A percentile compares a stretch with the other conserved stretches of the same genome.
Evolutionary conservation across 73 alveolate genomes (phyloP).

Genomic region (Durusdinium trenchii): DNA sequence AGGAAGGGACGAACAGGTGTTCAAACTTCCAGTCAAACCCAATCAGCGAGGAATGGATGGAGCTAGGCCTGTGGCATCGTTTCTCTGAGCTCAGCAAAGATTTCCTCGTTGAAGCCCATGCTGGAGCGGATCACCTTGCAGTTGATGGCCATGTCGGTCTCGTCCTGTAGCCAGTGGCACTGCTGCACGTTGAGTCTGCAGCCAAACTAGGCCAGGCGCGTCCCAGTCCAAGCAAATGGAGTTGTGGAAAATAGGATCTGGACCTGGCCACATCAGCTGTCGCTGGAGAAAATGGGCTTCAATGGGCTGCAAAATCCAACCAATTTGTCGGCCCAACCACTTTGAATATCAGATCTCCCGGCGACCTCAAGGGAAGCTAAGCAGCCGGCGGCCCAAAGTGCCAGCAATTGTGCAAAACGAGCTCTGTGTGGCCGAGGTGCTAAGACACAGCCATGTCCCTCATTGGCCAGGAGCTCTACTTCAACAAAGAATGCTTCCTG

Average conservation of each 20-base stretch:
- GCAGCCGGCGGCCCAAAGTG: background rate
- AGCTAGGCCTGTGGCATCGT: slow-evolving; percentile 53
- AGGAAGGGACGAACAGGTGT: too few relatives aligned
- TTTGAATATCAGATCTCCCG: slow-evolving; percentile 61
- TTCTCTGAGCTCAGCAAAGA: slow-evolving; percentile 81
- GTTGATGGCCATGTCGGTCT: slow-evolving; percentile 85
- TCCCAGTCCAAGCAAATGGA: slow-evolving; percentile 88
- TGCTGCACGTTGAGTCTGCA: background rate
- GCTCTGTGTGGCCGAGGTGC: background rate
- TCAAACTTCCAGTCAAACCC: too few relatives aligned
- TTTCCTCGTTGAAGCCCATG: slow-evolving; percentile 64
- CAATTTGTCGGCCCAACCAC: slow-evolving; percentile 12
- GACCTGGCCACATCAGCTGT: background rate
- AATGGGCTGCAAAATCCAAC: background rate
- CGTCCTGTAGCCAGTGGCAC: slow-evolving; percentile 8
- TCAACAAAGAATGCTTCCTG: slow-evolving; percentile 59
- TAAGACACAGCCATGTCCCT: slow-evolving; percentile 69
- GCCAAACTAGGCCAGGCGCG: background rate
- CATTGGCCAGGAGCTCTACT: slow-evolving; percentile 43
- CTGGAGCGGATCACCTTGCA: slow-evolving; percentile 92
- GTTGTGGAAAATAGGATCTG: slow-evolving; percentile 76
- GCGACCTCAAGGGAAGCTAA: background rate
- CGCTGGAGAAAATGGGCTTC: background rate
- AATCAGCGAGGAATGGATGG: background rate
- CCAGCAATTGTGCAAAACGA: background rate